Evolutionary conservation across 2,329 filamentous ascomycete genomes (phyloP).

Genomic region (Huntiella moniliformis): DNA sequence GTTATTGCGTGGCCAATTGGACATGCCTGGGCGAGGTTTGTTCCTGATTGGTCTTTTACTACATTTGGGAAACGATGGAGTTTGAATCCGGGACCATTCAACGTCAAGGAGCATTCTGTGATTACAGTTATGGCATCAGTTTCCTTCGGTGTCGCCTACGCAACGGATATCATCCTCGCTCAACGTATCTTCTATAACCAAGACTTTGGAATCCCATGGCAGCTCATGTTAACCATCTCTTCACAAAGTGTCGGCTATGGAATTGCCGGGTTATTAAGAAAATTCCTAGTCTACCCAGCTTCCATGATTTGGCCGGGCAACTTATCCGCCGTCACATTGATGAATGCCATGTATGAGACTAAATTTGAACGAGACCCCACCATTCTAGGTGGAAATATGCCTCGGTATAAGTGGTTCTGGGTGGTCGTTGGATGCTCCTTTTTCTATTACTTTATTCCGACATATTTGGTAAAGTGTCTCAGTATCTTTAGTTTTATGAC

Average conservation of each 20-base stretch:
- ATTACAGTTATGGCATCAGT: conserved; percentile 56
- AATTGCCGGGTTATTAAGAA: conserved; percentile 47
- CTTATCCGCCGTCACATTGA: conserved; percentile 45
- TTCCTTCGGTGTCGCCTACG: conserved; percentile 50
- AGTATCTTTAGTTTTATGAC: conserved; percentile 54
- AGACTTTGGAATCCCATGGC: conserved; percentile 46
- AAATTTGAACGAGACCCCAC: conserved; percentile 30
- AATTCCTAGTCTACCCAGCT: conserved; percentile 46
- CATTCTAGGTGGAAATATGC: conserved; percentile 43
- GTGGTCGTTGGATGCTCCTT: conserved; percentile 38
- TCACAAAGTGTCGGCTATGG: conserved; percentile 54
- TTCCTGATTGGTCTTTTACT: conserved; percentile 30
- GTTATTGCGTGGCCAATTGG: conserved; percentile 46
- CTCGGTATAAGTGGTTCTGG: conserved; percentile 46
- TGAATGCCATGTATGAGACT: conserved; percentile 54
- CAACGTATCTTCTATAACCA: conserved; percentile 55
- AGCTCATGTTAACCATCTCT: conserved; percentile 46
- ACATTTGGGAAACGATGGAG: conserved; percentile 36
- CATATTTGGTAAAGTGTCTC: conserved; percentile 48
- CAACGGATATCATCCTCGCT: conserved; percentile 54
- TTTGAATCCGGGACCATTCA: conserved; percentile 51
- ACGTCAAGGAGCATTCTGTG: conserved; percentile 50
- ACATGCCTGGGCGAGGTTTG: conserved; percentile 36
- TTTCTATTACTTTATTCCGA: conserved; percentile 50
- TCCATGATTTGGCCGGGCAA: conserved; percentile 60